Percentiles rank a stretch among this genome's conserved stretches.
These are phyloP conservation scores for Komagataella kurtzmanii DNA, from an alignment of 805 yeast species.

Conservation along the genomic window DNA sequence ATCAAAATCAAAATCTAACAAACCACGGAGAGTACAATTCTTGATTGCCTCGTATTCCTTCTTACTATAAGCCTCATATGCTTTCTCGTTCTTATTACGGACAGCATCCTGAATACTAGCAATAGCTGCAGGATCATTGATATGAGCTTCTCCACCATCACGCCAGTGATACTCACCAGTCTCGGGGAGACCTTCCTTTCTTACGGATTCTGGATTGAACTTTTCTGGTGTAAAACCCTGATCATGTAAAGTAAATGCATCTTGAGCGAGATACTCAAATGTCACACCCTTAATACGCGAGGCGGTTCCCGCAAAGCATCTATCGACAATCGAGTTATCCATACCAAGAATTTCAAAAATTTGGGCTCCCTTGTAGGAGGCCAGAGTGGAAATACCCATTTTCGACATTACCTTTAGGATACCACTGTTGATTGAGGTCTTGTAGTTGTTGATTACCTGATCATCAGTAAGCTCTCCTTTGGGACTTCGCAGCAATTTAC, in stretches of 20 bases:
- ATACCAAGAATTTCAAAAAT: constrained; percentile 95
- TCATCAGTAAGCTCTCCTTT: constrained; percentile 30
- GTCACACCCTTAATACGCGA: constrained; percentile 93
- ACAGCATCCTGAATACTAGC: constrained; percentile 98
- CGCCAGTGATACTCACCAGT: constrained; percentile 98
- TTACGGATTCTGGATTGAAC: constrained; percentile 29
- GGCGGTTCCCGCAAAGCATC: constrained; percentile 95
- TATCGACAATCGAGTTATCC: constrained; percentile 88
- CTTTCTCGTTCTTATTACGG: constrained; percentile 86
- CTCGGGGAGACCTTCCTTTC: constrained; percentile 73
- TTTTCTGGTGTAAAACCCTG: constrained; percentile 73
- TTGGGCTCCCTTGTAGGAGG: constrained; percentile 98
- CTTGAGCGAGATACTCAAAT: constrained; percentile 92
- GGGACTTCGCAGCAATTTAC: constrained; percentile 49
- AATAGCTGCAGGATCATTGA: constrained; percentile 89
- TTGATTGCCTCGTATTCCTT: constrained; percentile 85
- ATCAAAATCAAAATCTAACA: constrained; percentile 80
- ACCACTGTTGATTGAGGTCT: constrained; percentile 79
- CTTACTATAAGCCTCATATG: constrained; percentile 81
- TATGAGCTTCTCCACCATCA: constrained; percentile 95
- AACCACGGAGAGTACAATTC: constrained; percentile 88
- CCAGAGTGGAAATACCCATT: constrained; percentile 97
- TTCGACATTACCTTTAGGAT: constrained; percentile 95
- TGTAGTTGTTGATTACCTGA: constrained; percentile 62
- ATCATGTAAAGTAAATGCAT: constrained; percentile 88